These are phyloP conservation scores for Globisporangium rhizosaccharum DNA, from an alignment of 352 stramenopile genomes.

Conservation along the genomic window DNA sequence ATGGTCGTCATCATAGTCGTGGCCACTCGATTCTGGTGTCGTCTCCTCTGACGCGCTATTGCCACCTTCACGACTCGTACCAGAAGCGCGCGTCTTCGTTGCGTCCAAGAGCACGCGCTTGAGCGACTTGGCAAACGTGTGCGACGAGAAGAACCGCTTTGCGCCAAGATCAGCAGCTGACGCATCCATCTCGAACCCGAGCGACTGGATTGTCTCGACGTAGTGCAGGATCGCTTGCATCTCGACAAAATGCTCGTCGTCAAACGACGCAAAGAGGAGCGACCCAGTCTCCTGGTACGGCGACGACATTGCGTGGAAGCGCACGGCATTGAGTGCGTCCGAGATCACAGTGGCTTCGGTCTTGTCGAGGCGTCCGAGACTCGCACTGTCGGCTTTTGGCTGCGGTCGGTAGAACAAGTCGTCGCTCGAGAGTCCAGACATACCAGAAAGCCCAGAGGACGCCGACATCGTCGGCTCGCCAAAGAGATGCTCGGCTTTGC, in stretches of 20 bases:
- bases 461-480: background rate
- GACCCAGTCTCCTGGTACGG: slow-evolving; percentile 29
- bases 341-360: slow-evolving; percentile 25
- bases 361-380: slow-evolving; percentile 3
- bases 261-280: slow-evolving; percentile 60
- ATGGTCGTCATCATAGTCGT: background rate
- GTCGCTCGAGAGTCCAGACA: background rate
- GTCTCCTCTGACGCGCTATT: slow-evolving; percentile 11
- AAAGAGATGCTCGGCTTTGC: slow-evolving; percentile 77
- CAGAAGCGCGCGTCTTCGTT: slow-evolving; percentile 11
- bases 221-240: slow-evolving; percentile 69
- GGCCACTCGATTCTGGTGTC: background rate
- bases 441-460: too few relatives aligned
- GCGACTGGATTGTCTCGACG: slow-evolving; percentile 61
- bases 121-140: slow-evolving; percentile 58
- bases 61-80: slow-evolving; percentile 4
- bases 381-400: background rate
- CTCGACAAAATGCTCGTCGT: slow-evolving; percentile 60
- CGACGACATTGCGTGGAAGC: slow-evolving; percentile 11
- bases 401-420: slow-evolving; percentile 12
- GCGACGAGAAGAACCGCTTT: slow-evolving; percentile 71
- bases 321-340: slow-evolving; percentile 28
- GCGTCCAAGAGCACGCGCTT: slow-evolving; percentile 31
- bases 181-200: slow-evolving; percentile 72
- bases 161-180: slow-evolving; percentile 69